A percentile compares a stretch with the other conserved stretches of the same genome.
Evolutionary conservation across 352 stramenopile genomes (phyloP).

Genomic region (Aphanomyces invadans): DNA sequence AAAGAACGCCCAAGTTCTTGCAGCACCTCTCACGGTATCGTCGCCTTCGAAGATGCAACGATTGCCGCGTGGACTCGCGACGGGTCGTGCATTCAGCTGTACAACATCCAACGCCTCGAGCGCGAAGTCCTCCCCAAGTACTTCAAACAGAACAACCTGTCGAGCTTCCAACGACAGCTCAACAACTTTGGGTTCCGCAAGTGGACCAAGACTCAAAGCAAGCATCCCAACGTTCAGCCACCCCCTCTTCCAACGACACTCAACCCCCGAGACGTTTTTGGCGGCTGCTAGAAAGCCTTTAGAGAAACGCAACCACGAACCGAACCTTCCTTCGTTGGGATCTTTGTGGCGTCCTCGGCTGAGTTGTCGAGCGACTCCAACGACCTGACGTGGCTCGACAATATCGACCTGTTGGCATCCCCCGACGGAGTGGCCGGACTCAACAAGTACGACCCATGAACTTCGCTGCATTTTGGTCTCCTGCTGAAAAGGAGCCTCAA

Average conservation of each 20-base stretch:
- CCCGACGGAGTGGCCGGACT: too few relatives aligned
- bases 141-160: conserved; percentile 92
- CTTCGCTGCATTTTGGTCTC: too few relatives aligned
- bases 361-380: too few relatives aligned
- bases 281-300: background rate
- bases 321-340: background rate
- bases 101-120: conserved; percentile 48
- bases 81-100: conserved; percentile 60
- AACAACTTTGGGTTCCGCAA: conserved; percentile 91
- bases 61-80: conserved; percentile 70
- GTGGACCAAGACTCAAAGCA: conserved; percentile 73
- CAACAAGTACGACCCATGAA: too few relatives aligned
- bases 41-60: conserved; percentile 53
- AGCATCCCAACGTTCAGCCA: conserved; percentile 77
- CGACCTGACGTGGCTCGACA: too few relatives aligned
- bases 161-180: conserved; percentile 87
- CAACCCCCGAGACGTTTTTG: background rate
- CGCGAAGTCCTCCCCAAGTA: conserved; percentile 83
- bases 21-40: conserved; percentile 66
- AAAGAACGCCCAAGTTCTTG: conserved; percentile 65
- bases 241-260: conserved; percentile 35
- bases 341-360: too few relatives aligned
- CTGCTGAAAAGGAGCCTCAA: too few relatives aligned
- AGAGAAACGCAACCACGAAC: too few relatives aligned
- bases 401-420: too few relatives aligned